Evolutionary conservation across 2,329 filamentous ascomycete species (phyloP), one percentile per base, ranked within the genome.

Genomic region (Polytolypa hystricis): DNA sequence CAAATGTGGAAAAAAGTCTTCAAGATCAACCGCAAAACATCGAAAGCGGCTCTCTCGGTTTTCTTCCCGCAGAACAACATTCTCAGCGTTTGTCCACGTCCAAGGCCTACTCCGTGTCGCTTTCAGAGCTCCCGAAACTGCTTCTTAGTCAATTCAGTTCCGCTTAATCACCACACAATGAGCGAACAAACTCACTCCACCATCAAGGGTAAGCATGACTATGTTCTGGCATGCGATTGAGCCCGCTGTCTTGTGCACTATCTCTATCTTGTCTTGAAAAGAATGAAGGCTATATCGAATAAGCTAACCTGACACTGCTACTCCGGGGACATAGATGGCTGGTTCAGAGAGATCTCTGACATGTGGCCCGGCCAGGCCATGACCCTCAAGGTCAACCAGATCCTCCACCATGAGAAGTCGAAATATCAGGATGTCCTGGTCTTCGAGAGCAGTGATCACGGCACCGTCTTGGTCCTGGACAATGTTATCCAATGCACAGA

Each of bases 311-410:
- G 7, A n/a, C 21, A 25, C n/a, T 25, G n/a, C n/a, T n/a, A n/a
- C 21, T n/a, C 21, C 21, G 7, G 21, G 7, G 21, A 30, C 41
- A 11, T 51, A 94, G 91, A 96, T 94, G 91, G 89, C 70, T 98
- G 91, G 91, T 98, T 98, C 81, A 84, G 86, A 65, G 91, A 98
- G 71, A 87, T 94, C 69, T 93, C 84, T 53, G 72, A 91, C 60
- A 96, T 98, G 89, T 98, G 91, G 91, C 89, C 91, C 45, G 85
- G 91, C 62, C 91, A 96, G 72, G 91, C 91, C 62, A 96, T 96
- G 89, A 95, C 84, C 52, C 81, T 94, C 61, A 86, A 84, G 67
- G 91, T 98, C 66, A 89, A 98, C 65, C 84, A 95, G 73, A 80
- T 98, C 57, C 74, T 98, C 46, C 87, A 95, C 75, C 89, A 96